These are phyloP conservation scores for Cladosporium cucumerinum DNA, from an alignment of 2,329 filamentous ascomycete genomes.

Conservation along the genomic window DNA sequence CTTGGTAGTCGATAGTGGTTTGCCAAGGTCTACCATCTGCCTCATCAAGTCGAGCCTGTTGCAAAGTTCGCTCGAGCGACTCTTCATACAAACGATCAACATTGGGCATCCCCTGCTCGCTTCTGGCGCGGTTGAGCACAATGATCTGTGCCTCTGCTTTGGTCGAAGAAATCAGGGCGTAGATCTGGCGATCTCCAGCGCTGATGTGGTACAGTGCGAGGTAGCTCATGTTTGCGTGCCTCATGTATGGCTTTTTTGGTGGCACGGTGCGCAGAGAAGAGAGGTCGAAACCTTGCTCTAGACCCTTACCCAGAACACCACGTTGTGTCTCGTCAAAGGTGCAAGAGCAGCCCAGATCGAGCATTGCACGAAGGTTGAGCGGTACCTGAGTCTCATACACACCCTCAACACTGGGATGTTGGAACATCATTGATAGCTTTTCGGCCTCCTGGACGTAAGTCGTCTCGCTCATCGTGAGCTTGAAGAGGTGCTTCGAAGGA, in stretches of 20 bases:
- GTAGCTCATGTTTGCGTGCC: constrained; percentile 68
- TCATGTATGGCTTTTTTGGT: constrained; percentile 70
- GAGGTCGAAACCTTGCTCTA: constrained; percentile 92
- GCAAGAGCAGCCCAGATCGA: constrained; percentile 86
- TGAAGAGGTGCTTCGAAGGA: constrained; percentile 89
- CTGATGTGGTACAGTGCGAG: constrained; percentile 91
- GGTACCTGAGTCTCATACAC: constrained; percentile 95
- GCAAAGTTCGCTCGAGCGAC: constrained; percentile 46
- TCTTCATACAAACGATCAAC: constrained; percentile 85
- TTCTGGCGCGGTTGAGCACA: constrained; percentile 78
- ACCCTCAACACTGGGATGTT: constrained; percentile 90
- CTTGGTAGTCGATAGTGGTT: constrained; percentile 80
- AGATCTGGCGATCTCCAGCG: constrained; percentile 86
- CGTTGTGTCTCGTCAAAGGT: constrained; percentile 89
- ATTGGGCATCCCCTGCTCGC: constrained; percentile 84
- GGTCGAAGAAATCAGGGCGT: constrained; percentile 84
- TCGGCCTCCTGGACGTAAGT: constrained; percentile 80
- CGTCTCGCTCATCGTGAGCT: constrained; percentile 84
- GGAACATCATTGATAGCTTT: constrained; percentile 78
- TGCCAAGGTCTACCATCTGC: constrained; percentile 70
- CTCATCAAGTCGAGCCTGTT: constrained; percentile 56
- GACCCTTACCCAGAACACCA: constrained; percentile 84
- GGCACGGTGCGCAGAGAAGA: constrained; percentile 67
- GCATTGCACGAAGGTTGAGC: constrained; percentile 77
- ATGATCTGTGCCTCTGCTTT: constrained; percentile 79